These are phyloP conservation scores for Morella rubra DNA, from an alignment of 306 rosid genomes.

Conservation along the genomic window DNA sequence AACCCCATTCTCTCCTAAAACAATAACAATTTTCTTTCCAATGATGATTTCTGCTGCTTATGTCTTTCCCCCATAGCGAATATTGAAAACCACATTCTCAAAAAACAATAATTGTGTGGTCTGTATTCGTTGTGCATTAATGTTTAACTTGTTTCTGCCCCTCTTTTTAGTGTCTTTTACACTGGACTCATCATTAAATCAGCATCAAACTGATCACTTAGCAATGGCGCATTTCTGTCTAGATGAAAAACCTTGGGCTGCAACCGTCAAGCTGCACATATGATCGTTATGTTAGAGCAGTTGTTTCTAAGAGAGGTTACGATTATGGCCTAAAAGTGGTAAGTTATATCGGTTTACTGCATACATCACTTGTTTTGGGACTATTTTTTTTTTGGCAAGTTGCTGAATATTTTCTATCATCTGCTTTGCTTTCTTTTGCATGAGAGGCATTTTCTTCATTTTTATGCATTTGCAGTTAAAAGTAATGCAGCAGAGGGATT, in stretches of 20 bases:
- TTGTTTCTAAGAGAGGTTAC: constrained; percentile 49
- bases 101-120: background rate
- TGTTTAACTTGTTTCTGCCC: background rate
- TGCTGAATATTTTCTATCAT: background rate
- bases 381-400: constrained; percentile 1
- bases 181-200: constrained; percentile 17
- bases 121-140: background rate
- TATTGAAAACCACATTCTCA: background rate
- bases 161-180: constrained; percentile 3
- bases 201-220: constrained; percentile 34
- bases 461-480: constrained; percentile 54
- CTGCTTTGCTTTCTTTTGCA: background rate
- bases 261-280: constrained; percentile 57
- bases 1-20: background rate
- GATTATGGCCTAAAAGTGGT: constrained; percentile 58
- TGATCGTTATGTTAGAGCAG: constrained; percentile 63
- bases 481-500: constrained; percentile 55
- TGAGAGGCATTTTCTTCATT: constrained; percentile 15
- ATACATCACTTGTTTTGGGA: constrained; percentile 11
- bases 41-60: no score
- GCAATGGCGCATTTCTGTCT: constrained; percentile 32
- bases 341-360: constrained; percentile 35
- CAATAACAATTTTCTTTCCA: background rate
- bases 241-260: constrained; percentile 85
- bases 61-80: background rate